Percentiles rank a stretch among this genome's conserved stretches.
phyloP scores from a whole-genome alignment of 192 early-diverging fungal genomes.

The Rhizoclosmatium globosum region DNA sequence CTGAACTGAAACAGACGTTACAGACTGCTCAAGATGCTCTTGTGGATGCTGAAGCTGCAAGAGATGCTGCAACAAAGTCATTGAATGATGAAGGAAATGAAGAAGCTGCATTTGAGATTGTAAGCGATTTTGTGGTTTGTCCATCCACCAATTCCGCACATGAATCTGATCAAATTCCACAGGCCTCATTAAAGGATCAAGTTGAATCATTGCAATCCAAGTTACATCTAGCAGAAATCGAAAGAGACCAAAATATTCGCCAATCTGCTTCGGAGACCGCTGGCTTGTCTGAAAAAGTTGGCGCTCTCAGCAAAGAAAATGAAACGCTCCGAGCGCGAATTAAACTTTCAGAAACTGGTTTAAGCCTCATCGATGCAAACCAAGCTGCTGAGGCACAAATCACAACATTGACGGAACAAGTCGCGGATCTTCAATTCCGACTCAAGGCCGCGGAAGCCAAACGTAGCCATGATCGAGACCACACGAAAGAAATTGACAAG shows the following conservation, averaged over 20 bases:
- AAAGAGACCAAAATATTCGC: too few species aligned
- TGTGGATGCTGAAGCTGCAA: too few species aligned
- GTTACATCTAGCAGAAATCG: too few species aligned
- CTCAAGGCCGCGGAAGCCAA: slow-evolving; percentile 80
- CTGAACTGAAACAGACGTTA: background rate
- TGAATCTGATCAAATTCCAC: background rate
- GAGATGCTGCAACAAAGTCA: too few species aligned
- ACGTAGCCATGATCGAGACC: slow-evolving; percentile 81
- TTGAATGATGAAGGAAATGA: too few species aligned
- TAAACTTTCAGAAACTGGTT: background rate
- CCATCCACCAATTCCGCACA: too few species aligned
- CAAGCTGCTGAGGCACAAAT: background rate
- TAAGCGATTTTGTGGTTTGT: too few species aligned
- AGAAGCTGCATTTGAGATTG: too few species aligned
- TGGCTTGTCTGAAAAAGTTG: background rate
- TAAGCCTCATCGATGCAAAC: background rate
- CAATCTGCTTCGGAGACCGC: too few species aligned
- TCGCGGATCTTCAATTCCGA: slow-evolving; percentile 83
- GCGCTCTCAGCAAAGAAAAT: background rate
- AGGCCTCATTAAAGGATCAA: background rate
- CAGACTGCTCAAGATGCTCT: background rate
- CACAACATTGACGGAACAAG: slow-evolving; percentile 51
- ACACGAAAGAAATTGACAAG: slow-evolving; percentile 74
- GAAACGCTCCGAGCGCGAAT: background rate
- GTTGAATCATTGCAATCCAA: background rate